Evolutionary conservation across 768 basidiomycete species (phyloP).

Genomic region (Tricholoma bakamatsutake): DNA sequence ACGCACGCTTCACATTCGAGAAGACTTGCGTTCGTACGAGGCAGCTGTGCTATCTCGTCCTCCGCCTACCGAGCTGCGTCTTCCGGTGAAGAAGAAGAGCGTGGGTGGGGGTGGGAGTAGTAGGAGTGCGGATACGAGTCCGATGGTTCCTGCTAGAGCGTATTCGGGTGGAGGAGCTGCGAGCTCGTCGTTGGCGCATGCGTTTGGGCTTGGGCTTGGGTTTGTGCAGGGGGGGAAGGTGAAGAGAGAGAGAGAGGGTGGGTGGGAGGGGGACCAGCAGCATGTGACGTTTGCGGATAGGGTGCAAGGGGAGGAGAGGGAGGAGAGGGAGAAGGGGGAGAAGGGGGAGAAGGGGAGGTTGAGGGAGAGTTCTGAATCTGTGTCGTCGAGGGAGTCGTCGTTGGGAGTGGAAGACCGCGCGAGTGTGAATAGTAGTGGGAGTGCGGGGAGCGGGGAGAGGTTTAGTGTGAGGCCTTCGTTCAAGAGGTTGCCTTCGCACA

Average conservation of each 20-base stretch:
- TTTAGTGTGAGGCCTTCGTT: constrained; percentile 48
- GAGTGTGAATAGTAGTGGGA: constrained; percentile 14
- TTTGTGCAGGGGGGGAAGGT: background rate
- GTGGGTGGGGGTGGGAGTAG: background rate
- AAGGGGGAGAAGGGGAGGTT: background rate
- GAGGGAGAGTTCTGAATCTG: background rate
- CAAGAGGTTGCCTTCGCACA: constrained; percentile 70
- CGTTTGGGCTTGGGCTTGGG: constrained; percentile 24
- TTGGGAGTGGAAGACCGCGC: constrained; percentile 29
- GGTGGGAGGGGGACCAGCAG: background rate
- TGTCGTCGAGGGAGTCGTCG: constrained; percentile 24
- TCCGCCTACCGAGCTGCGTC: constrained; percentile 38
- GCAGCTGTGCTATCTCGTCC: constrained; percentile 49
- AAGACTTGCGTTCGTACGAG: constrained; percentile 68
- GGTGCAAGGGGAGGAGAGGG: background rate
- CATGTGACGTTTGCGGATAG: background rate
- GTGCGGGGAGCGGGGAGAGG: constrained; percentile 19
- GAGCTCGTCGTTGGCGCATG: constrained; percentile 34
- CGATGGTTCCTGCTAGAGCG: constrained; percentile 9
- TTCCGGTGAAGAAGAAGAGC: constrained; percentile 29
- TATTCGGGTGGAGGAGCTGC: background rate
- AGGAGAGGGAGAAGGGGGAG: constrained; percentile 3
- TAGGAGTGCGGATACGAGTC: constrained; percentile 6
- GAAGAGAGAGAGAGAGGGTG: background rate
- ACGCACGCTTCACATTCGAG: constrained; percentile 40